Percentiles rank a stretch among this genome's conserved stretches.
These are phyloP conservation scores for Canna indica DNA, from an alignment of 176 grass and related monocot species.

Conservation along the genomic window DNA sequence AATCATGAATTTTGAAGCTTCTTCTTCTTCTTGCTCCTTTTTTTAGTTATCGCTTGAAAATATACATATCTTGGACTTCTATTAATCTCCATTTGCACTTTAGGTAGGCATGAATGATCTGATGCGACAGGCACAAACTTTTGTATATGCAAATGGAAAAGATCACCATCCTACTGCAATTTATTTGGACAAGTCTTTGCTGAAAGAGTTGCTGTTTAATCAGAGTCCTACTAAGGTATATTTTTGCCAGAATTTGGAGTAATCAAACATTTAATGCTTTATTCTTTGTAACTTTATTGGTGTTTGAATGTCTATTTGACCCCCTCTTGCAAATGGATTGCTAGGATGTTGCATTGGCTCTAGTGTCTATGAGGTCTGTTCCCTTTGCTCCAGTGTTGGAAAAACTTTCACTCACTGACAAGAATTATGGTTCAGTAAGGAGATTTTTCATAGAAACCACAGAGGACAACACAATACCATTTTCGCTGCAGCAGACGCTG, in stretches of 20 bases:
- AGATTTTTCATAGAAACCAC: constrained; percentile 75
- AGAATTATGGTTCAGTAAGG: constrained; percentile 69
- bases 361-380: constrained; percentile 74
- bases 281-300: not conserved
- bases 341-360: constrained; percentile 80
- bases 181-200: constrained; percentile 41
- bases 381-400: constrained; percentile 72
- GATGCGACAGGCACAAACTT: constrained; percentile 68
- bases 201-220: constrained; percentile 80
- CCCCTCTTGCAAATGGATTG: not conserved
- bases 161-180: constrained; percentile 66
- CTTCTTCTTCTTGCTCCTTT: too few relatives aligned
- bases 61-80: constrained; percentile 12
- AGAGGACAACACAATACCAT: constrained; percentile 75
- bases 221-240: constrained; percentile 79
- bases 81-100: not conserved
- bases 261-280: not conserved
- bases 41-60: not conserved
- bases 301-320: not conserved
- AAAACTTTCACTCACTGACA: constrained; percentile 51
- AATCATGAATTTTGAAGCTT: too few relatives aligned
- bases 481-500: constrained; percentile 62
- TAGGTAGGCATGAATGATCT: constrained; percentile 55
- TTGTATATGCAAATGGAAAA: constrained; percentile 83
- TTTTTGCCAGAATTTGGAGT: not conserved